phyloP scores from a whole-genome alignment of 129 eudicot genomes.

The Chrysanthemum makinoi region DNA sequence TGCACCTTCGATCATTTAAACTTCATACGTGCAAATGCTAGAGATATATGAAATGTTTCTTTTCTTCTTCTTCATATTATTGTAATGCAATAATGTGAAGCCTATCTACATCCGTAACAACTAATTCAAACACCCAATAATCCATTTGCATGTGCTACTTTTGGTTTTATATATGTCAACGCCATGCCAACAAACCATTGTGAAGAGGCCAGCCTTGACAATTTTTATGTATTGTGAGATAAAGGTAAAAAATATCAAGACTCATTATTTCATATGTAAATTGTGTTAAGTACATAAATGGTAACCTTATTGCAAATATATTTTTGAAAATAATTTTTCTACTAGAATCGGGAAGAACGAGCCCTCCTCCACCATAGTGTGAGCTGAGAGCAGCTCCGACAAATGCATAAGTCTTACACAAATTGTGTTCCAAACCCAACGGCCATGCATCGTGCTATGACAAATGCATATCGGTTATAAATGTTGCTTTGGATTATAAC shows the following conservation, averaged over 20 bases:
- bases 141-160: constrained; percentile 29
- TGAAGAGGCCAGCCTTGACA: neutral
- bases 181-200: constrained; percentile 22
- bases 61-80: neutral
- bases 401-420: neutral
- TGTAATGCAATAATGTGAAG: constrained; percentile 12
- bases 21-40: constrained; percentile 7
- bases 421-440: no score
- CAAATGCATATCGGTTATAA: no score
- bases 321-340: no score
- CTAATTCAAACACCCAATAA: constrained; percentile 20
- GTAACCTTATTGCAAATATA: no score
- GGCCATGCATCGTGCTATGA: neutral
- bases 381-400: no score
- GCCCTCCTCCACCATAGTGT: no score
- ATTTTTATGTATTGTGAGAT: neutral
- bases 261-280: no score
- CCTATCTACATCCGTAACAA: constrained; percentile 8
- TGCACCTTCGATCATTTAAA: constrained; percentile 11
- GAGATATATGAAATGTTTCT: neutral
- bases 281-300: no score
- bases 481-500: no score
- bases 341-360: no score
- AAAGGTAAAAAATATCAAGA: no score
- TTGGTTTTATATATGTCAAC: constrained; percentile 31